Percentiles rank a stretch among this genome's conserved stretches.
These are phyloP conservation scores for Starmerella bacillaris DNA, from an alignment of 805 yeast genomes.

Conservation along the genomic window DNA sequence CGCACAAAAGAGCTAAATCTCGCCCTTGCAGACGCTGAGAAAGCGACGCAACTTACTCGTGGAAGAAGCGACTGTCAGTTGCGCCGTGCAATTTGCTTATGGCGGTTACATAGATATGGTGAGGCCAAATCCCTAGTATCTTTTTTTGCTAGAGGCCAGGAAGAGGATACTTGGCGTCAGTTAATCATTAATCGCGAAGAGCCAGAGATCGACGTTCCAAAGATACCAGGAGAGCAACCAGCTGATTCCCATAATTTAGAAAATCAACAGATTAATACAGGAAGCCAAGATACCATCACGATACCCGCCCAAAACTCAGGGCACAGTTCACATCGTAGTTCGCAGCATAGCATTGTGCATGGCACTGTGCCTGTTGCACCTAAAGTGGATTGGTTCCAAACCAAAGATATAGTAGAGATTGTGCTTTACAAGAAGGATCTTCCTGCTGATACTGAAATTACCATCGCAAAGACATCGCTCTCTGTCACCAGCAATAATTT, in stretches of 20 bases:
- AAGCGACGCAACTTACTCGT: slow-evolving; percentile 9
- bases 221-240: slow-evolving; percentile 9
- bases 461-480: slow-evolving; percentile 15
- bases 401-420: slow-evolving; percentile 36
- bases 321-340: no score
- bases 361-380: background rate
- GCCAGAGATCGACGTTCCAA: slow-evolving; percentile 3
- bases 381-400: slow-evolving; percentile 56
- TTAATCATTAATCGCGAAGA: slow-evolving; percentile 3
- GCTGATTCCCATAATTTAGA: no score
- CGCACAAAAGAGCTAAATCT: slow-evolving; percentile 9
- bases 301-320: background rate
- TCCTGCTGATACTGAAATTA: slow-evolving; percentile 32
- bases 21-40: slow-evolving; percentile 18
- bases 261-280: no score
- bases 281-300: background rate
- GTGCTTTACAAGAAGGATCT: slow-evolving; percentile 56
- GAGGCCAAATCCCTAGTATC: slow-evolving; percentile 16
- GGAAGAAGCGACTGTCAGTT: slow-evolving; percentile 20
- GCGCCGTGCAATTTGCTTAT: slow-evolving; percentile 21
- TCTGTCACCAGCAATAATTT: slow-evolving; percentile 5
- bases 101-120: slow-evolving; percentile 13
- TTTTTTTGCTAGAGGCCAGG: slow-evolving; percentile 12
- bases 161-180: slow-evolving; percentile 9
- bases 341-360: no score